These are phyloP conservation scores for Ganoderma lingzhi DNA, from an alignment of 1,284 basidiomycete species.

Conservation along the genomic window DNA sequence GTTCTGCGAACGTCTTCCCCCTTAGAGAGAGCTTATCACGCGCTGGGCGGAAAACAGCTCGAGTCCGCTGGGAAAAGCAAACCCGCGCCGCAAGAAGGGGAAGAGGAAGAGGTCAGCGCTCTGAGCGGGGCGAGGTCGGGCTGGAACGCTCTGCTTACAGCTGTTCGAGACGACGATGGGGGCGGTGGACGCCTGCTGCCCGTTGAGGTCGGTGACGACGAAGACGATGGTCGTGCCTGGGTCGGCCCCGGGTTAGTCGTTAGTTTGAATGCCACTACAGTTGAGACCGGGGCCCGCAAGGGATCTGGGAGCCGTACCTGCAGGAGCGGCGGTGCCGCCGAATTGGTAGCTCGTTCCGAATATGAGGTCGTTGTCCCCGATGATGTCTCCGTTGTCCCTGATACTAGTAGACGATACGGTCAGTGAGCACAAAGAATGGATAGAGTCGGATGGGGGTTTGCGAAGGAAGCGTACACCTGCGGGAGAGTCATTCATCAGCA, in stretches of 20 bases:
- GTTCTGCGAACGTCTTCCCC: no score
- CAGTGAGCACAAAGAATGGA: not conserved
- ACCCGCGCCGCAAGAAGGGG: no score
- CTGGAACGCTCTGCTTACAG: not conserved
- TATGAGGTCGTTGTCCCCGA: not conserved
- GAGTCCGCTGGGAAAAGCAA: not conserved
- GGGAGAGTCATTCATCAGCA: no score
- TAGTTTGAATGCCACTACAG: no score
- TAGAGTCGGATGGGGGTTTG: not conserved
- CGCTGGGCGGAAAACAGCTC: not conserved
- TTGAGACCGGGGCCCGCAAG: no score
- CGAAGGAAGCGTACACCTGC: not conserved
- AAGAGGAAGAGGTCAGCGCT: not conserved
- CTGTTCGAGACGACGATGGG: conserved; percentile 2
- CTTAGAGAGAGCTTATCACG: not conserved
- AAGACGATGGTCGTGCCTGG: not conserved
- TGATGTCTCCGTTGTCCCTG: not conserved
- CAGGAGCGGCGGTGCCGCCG: not conserved
- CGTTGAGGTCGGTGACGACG: not conserved
- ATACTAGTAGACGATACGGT: not conserved
- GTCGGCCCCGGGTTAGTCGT: not conserved
- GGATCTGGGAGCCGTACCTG: not conserved
- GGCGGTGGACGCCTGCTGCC: not conserved
- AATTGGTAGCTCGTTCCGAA: not conserved
- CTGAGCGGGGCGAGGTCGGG: not conserved